These are phyloP conservation scores for Flagelloscypha sp. DNA, from an alignment of 768 basidiomycete genomes.

Conservation along the genomic window DNA sequence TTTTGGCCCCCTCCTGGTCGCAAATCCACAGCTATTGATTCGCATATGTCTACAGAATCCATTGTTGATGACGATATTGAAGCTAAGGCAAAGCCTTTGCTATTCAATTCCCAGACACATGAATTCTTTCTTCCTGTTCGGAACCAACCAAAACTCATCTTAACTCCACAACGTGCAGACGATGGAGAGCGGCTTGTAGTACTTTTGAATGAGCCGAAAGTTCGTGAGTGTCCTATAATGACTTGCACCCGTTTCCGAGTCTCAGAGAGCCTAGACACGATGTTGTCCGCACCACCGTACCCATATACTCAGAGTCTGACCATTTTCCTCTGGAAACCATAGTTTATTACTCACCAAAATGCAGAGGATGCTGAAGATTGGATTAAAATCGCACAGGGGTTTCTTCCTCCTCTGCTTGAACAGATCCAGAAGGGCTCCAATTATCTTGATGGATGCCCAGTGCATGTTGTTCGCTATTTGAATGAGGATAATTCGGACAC, in stretches of 20 bases:
- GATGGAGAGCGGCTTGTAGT: constrained; percentile 22
- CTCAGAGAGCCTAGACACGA: constrained; percentile 23
- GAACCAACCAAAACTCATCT: constrained; percentile 31
- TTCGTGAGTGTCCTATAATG: constrained; percentile 12
- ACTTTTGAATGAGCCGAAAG: constrained; percentile 27
- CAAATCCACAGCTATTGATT: too few relatives aligned
- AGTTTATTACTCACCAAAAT: too few relatives aligned
- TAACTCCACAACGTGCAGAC: constrained; percentile 32
- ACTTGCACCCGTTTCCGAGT: too few relatives aligned
- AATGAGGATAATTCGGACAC: constrained; percentile 32
- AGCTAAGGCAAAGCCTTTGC: too few relatives aligned
- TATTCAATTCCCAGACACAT: too few relatives aligned
- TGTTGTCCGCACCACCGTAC: constrained; percentile 29
- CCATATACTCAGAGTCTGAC: constrained; percentile 26
- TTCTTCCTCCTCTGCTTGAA: constrained; percentile 10
- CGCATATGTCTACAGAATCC: too few relatives aligned
- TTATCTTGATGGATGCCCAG: constrained; percentile 28
- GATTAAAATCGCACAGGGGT: constrained; percentile 10
- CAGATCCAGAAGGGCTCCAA: constrained; percentile 9
- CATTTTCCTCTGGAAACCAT: too few relatives aligned
- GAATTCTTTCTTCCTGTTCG: constrained; percentile 38
- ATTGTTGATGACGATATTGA: too few relatives aligned
- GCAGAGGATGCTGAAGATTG: background rate
- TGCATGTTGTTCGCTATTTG: constrained; percentile 32
- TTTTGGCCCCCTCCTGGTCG: too few relatives aligned